These are phyloP conservation scores for Pseudogymnoascus sp. DNA, from an alignment of 2,329 filamentous ascomycete genomes.

Conservation along the genomic window DNA sequence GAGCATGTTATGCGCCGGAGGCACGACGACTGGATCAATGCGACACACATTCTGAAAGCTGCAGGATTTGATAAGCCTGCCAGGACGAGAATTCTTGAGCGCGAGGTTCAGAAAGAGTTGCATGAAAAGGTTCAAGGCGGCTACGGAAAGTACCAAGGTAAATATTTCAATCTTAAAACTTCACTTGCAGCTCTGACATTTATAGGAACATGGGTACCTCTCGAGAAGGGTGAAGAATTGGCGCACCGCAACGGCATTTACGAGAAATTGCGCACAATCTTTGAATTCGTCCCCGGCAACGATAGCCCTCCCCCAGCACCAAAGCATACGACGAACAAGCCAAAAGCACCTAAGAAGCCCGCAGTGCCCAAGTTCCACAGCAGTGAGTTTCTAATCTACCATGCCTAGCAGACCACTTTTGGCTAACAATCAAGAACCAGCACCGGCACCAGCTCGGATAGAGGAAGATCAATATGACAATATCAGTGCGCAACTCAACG, in stretches of 20 bases:
- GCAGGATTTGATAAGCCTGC: slow-evolving; percentile 97
- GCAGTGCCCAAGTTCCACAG: slow-evolving; percentile 53
- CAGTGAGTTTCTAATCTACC: slow-evolving; percentile 29
- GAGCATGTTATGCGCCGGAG: slow-evolving; percentile 94
- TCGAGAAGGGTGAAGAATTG: slow-evolving; percentile 70
- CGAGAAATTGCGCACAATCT: slow-evolving; percentile 76
- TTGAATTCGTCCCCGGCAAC: slow-evolving; percentile 79
- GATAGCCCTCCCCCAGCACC: slow-evolving; percentile 88
- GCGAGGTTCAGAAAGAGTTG: slow-evolving; percentile 90
- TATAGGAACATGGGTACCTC: slow-evolving; percentile 88
- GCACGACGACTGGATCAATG: slow-evolving; percentile 95
- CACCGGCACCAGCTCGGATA: slow-evolving; percentile 34
- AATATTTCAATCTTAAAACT: slow-evolving; percentile 2
- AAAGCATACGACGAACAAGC: slow-evolving; percentile 82
- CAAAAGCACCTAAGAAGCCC: slow-evolving; percentile 64
- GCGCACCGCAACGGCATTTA: slow-evolving; percentile 82
- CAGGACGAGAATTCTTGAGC: slow-evolving; percentile 86
- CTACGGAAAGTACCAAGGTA: slow-evolving; percentile 96
- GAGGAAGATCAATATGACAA: slow-evolving; percentile 59
- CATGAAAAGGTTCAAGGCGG: slow-evolving; percentile 98
- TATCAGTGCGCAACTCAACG: slow-evolving; percentile 54
- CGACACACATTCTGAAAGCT: slow-evolving; percentile 96
- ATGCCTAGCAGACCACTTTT: slow-evolving; percentile 8
- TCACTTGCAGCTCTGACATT: slow-evolving; percentile 15
- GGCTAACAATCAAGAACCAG: slow-evolving; percentile 29